These are phyloP conservation scores for Hymenoscyphus linearis DNA, from an alignment of 2,329 filamentous ascomycete genomes.

Conservation along the genomic window DNA sequence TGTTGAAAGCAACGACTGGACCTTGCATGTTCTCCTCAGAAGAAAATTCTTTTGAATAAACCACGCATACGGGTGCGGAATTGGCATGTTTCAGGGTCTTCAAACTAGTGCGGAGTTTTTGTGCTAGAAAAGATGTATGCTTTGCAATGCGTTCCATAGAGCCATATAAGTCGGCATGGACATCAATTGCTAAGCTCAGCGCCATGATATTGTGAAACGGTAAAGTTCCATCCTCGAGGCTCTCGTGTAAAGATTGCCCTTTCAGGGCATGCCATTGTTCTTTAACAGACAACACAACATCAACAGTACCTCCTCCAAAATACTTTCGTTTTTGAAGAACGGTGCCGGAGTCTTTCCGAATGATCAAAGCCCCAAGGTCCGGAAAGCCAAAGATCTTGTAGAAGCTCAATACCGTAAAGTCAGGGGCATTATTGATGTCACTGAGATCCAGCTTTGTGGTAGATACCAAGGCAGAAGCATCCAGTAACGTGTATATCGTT, in stretches of 20 bases:
- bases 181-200: constrained; percentile 65
- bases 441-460: constrained; percentile 72
- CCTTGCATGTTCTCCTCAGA: constrained; percentile 47
- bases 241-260: constrained; percentile 65
- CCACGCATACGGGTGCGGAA: constrained; percentile 27
- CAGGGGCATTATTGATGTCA: constrained; percentile 57
- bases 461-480: constrained; percentile 76
- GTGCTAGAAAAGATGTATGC: constrained; percentile 64
- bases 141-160: constrained; percentile 63
- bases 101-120: constrained; percentile 54
- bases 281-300: constrained; percentile 74
- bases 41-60: constrained; percentile 33
- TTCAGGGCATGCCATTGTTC: constrained; percentile 83
- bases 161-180: constrained; percentile 64
- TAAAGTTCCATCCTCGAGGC: constrained; percentile 84
- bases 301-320: constrained; percentile 92
- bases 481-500: constrained; percentile 62
- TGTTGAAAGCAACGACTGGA: constrained; percentile 78
- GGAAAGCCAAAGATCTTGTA: constrained; percentile 99
- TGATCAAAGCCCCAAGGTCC: constrained; percentile 78
- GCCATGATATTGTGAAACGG: constrained; percentile 89
- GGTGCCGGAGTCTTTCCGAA: constrained; percentile 64
- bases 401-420: constrained; percentile 83
- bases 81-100: constrained; percentile 63
- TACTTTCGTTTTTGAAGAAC: constrained; percentile 66